Conservation (phyloP, 345 rosid genomes). For the Acer campestre region DNA sequence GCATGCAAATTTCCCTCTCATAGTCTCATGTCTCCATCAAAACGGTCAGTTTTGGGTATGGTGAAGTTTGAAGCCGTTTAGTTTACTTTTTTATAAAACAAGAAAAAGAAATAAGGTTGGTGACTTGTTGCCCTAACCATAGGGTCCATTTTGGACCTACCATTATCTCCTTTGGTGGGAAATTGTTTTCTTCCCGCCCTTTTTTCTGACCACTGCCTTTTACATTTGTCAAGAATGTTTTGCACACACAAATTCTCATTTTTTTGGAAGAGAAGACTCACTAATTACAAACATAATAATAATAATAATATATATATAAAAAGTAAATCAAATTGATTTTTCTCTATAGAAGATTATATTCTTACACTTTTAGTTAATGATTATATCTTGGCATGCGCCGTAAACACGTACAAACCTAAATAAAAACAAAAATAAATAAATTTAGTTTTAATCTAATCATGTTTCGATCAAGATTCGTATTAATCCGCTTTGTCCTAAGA, state of each 20-base stretch:
- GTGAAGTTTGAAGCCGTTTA: constrained; percentile 28
- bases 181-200: constrained; percentile 20
- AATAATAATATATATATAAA: too few species aligned
- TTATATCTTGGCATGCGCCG: neutral
- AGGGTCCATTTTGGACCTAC: constrained; percentile 15
- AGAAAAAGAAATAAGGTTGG: neutral
- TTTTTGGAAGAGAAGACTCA: too few species aligned
- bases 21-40: neutral
- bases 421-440: too few species aligned
- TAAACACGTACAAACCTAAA: neutral
- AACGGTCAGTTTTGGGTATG: neutral
- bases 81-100: neutral
- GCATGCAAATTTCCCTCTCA: neutral
- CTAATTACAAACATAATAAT: too few species aligned
- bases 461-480: too few species aligned
- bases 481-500: too few species aligned
- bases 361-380: neutral
- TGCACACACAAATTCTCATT: too few species aligned
- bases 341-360: neutral
- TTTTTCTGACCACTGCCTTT: constrained; percentile 31
- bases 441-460: too few species aligned
- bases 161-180: constrained; percentile 17
- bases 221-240: too few species aligned
- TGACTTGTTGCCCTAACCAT: constrained; percentile 3
- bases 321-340: neutral